Evolutionary conservation across 1,284 basidiomycete species (phyloP), one percentile per base, ranked within the genome.

Genomic region (Ceratobasidium sp.): DNA sequence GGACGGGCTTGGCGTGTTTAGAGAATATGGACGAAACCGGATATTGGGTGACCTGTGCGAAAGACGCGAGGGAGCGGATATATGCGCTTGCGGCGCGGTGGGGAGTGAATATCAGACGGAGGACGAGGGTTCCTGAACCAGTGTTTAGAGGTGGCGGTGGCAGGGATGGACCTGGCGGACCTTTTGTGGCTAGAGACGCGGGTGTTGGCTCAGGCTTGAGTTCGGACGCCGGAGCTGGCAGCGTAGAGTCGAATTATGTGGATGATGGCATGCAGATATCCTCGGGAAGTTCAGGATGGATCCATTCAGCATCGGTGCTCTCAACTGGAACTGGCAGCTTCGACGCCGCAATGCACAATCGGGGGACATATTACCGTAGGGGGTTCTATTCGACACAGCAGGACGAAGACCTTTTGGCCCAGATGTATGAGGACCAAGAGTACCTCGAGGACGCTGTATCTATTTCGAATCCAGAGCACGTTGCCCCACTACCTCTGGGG

Each of bases 11-110:
- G 7, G 59, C 59, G 2, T 59, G 54, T 33, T 33, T 73, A 17
- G 69, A 73, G 33, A 53, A 47, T 17, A 73, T 73, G 47, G 29
- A 73, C 41, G 57, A 73, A n/a, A 62, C 69, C 11, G 69, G 69
- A 45, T 73, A 73, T 29, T 73, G 69, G 69, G 47, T 73, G 8
- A 44, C 27, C 17, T 62, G 69, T 33, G 69, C 57, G 11, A 36
- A 54, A 27, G 56, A 73, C 44, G 69, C 57, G n/a, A 53, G 45
- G 9, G 69, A 73, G 36, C 45, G 69, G 31, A 54, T 73, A 15
- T 29, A 44, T 7, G 69, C 69, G 17, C 69, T 73, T 17, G 69
- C 69, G 9, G 31, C 5, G 48, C 69, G 69, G 22, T 73, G 69
- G 69, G 56, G 47, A 3, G 69, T 73, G 2, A 54, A 51, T 19